phyloP scores from a whole-genome alignment of 805 yeast genomes.

The Kurtzmaniella cleridarum region DNA sequence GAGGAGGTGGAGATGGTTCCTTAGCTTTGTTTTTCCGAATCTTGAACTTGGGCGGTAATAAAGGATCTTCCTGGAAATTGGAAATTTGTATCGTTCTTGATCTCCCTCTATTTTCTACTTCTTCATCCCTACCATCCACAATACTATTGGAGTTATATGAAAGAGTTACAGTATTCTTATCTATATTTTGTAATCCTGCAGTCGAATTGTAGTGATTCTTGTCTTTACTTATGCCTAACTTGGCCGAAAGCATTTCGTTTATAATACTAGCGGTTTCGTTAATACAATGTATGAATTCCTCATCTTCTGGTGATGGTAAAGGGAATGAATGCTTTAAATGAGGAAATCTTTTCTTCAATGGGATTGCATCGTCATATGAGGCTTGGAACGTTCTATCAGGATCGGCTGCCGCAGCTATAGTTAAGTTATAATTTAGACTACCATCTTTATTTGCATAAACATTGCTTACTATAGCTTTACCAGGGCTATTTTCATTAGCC shows the following conservation, averaged over 20 bases:
- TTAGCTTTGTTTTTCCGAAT: constrained; percentile 63
- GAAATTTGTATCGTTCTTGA: constrained; percentile 56
- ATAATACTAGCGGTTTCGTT: constrained; percentile 54
- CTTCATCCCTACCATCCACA: constrained; percentile 8
- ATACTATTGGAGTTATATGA: constrained; percentile 7
- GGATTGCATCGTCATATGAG: constrained; percentile 53
- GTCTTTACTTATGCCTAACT: constrained; percentile 27
- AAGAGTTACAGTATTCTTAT: constrained; percentile 12
- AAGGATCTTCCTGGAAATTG: constrained; percentile 71
- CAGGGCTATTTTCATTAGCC: too few relatives aligned
- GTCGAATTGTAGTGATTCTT: constrained; percentile 29
- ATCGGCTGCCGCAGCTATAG: constrained; percentile 16
- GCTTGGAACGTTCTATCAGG: constrained; percentile 33
- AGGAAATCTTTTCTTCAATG: constrained; percentile 42
- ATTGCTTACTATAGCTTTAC: constrained; percentile 6
- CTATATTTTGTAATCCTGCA: constrained; percentile 22
- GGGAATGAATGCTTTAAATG: constrained; percentile 37
- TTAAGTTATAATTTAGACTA: constrained; percentile 19
- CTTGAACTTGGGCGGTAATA: constrained; percentile 76
- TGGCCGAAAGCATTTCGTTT: constrained; percentile 42
- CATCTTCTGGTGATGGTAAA: constrained; percentile 40
- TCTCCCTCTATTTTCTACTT: constrained; percentile 10
- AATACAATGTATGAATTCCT: constrained; percentile 42
- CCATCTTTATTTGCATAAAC: constrained; percentile 24
- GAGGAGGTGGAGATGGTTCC: constrained; percentile 57